A percentile compares a stretch with the other conserved stretches of the same genome.
These are phyloP conservation scores for Camellia sinensis DNA, from an alignment of 148 eudicot genomes.

Conservation along the genomic window DNA sequence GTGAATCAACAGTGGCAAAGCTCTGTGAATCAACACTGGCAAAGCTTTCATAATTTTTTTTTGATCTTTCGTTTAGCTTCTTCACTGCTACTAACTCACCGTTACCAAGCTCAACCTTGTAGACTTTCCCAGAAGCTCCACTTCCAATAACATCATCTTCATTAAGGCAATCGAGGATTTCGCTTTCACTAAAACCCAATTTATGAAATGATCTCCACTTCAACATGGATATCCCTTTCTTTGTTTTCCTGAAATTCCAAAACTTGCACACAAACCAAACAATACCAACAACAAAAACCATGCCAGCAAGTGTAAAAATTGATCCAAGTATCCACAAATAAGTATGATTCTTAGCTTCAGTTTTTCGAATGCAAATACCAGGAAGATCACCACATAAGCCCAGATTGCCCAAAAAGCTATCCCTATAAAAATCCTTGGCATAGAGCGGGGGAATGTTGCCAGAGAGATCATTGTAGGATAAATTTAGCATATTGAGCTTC, in stretches of 20 bases:
- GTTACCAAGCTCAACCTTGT: conserved; percentile 37
- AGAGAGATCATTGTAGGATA: conserved; percentile 35
- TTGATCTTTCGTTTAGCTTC: conserved; percentile 25
- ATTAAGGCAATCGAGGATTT: conserved; percentile 28
- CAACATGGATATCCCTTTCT: conserved; percentile 3
- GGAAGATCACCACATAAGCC: conserved; percentile 26
- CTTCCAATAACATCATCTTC: conserved; percentile 45
- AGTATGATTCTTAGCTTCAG: not conserved
- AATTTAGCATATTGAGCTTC: conserved; percentile 44
- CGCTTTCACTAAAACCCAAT: conserved; percentile 37
- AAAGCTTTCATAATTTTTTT: not conserved
- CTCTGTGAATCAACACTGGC: conserved; percentile 7
- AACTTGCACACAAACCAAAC: conserved; percentile 25
- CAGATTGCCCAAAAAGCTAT: conserved; percentile 46
- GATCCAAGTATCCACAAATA: conserved; percentile 21
- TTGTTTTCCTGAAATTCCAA: conserved; percentile 21
- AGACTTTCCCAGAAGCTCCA: conserved; percentile 50
- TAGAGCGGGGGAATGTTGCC: conserved; percentile 36
- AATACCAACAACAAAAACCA: conserved; percentile 26
- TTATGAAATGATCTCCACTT: conserved; percentile 53
- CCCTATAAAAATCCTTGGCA: conserved; percentile 24
- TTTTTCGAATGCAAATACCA: conserved; percentile 19
- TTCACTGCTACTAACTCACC: conserved; percentile 48
- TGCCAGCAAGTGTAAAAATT: conserved; percentile 13
- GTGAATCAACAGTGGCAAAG: conserved; percentile 2